Evolutionary conservation across 2,329 filamentous ascomycete species (phyloP), one percentile per base, ranked within the genome.

Genomic region (Byssochlamys sp.): DNA sequence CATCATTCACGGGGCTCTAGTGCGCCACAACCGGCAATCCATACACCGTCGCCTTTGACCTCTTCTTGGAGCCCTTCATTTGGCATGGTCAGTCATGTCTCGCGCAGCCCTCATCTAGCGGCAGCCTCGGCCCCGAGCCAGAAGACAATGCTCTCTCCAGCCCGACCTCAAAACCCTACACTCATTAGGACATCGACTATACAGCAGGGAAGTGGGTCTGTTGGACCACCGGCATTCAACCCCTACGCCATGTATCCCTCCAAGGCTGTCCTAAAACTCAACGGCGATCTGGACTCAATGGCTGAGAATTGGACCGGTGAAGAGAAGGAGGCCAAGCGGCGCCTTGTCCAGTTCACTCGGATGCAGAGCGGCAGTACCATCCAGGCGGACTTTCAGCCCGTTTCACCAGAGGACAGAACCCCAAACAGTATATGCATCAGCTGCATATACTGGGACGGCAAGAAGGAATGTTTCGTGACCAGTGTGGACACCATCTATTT

Each of bases 401-500:
- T 96, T 52, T 81, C 88, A 14, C 84, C 85, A 12, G 89, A 90
- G 66, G 89, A 96, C 61, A 84, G 91, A 25, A 84, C 87, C 1
- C 84, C 86, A 2, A 89, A 92, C 75, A 91, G 88, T 74, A 92
- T 95, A 60, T 96, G 91, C 75, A 90, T 99, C 70, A 96, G 91
- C 74, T 99, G 94, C 78, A 99, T 99, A 68, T 91, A 86, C 80
- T 99, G 94, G 94, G 87, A 87, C 58, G 91, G 95, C 74, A 95
- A 91, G 75, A 79, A 85, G 53, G 89, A 95, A 67, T 96, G 88
- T 73, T 97, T 86, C 71, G 91, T 97, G 56, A 97, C 94, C 2
- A 96, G 91, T 55, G 94, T 99, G 19, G 94, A 99, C 73, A 96
- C 92, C 1, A 97, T 99, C 66, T 89, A 88, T 66, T 81, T 99